Evolutionary conservation across 352 stramenopile genomes (phyloP).

Genomic region (Thraustochytrium sp.): DNA sequence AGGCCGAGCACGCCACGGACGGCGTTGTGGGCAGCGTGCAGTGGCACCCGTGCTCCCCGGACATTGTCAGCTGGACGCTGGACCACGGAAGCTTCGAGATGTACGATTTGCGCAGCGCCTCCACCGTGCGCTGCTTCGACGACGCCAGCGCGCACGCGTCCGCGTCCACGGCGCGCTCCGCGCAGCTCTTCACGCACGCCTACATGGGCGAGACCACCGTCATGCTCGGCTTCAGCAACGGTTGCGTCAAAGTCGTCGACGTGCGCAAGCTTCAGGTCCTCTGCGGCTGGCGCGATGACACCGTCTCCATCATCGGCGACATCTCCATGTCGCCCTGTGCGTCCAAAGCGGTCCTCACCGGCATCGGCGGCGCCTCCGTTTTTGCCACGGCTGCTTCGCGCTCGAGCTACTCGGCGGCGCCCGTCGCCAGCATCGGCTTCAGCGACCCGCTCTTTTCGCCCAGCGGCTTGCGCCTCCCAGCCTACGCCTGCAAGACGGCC

Average conservation of each 20-base stretch:
- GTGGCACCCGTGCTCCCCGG: not conserved
- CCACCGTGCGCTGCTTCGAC: not conserved
- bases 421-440: not conserved
- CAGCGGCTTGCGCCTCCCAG: not conserved
- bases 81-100: not conserved
- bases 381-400: not conserved
- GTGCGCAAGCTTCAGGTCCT: not conserved
- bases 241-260: not conserved
- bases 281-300: not conserved
- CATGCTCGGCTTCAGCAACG: not conserved
- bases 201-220: not conserved
- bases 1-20: not conserved
- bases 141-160: not conserved
- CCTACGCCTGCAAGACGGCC: not conserved
- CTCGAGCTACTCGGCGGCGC: not conserved
- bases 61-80: not conserved
- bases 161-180: not conserved
- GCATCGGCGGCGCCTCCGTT: not conserved
- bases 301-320: constrained; percentile 1
- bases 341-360: not conserved
- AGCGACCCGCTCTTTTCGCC: not conserved
- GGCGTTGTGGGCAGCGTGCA: constrained; percentile 10
- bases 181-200: not conserved
- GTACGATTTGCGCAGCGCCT: not conserved
- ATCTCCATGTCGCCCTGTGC: not conserved